phyloP scores from a whole-genome alignment of 2,329 filamentous ascomycete species.

The Allantophomopsis lycopodina region DNA sequence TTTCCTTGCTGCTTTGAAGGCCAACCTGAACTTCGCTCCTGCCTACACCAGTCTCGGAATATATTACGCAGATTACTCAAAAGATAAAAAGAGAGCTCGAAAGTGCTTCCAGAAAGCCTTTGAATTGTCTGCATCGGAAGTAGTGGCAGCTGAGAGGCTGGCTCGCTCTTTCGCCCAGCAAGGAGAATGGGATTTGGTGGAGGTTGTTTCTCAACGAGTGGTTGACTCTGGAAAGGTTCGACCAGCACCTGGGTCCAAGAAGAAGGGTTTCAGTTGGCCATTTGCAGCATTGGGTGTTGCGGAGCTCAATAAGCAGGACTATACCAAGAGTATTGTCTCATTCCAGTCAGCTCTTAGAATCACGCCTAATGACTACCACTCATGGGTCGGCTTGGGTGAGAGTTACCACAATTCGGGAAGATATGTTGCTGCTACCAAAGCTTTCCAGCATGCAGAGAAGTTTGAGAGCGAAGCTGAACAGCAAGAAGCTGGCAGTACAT shows the following conservation, averaged over 20 bases:
- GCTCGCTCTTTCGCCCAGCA: constrained; percentile 78
- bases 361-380: constrained; percentile 78
- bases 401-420: constrained; percentile 90
- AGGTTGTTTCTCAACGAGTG: constrained; percentile 79
- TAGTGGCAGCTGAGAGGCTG: constrained; percentile 75
- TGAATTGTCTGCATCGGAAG: constrained; percentile 77
- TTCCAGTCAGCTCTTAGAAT: constrained; percentile 84
- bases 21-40: constrained; percentile 76
- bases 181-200: constrained; percentile 92
- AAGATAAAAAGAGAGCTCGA: constrained; percentile 74
- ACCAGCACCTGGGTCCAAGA: constrained; percentile 83
- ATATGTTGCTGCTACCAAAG: constrained; percentile 86
- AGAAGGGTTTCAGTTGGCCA: constrained; percentile 89
- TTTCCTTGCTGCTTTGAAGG: constrained; percentile 74
- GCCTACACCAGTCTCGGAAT: constrained; percentile 84
- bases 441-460: constrained; percentile 72
- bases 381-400: constrained; percentile 93
- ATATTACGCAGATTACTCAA: constrained; percentile 84
- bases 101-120: constrained; percentile 94
- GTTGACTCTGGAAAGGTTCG: constrained; percentile 90
- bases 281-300: constrained; percentile 88
- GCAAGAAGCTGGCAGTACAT: constrained; percentile 53
- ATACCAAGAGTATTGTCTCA: constrained; percentile 74
- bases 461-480: constrained; percentile 48
- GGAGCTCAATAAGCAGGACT: constrained; percentile 88